Conservation (phyloP, 1,139 yeast genomes). For the Hansenula anomala region DNA sequence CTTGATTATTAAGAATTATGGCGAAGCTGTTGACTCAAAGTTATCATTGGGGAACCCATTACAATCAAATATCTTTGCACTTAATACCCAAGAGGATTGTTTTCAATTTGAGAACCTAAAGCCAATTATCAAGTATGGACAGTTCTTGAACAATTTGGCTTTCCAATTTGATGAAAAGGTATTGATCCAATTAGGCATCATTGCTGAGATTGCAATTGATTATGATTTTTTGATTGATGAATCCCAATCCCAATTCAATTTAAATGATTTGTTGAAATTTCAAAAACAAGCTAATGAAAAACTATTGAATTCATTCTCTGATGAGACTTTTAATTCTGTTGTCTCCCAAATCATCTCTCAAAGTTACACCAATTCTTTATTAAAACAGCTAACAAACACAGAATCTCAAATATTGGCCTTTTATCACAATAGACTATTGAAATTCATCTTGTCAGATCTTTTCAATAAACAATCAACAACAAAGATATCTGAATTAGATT, state of each 20-base stretch:
- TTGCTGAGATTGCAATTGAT: constrained; percentile 33
- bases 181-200: constrained; percentile 24
- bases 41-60: constrained; percentile 44
- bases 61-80: constrained; percentile 34
- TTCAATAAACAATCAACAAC: constrained; percentile 29
- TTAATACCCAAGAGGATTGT: constrained; percentile 15
- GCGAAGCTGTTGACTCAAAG: constrained; percentile 27
- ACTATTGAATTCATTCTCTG: background rate
- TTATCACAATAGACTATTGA: constrained; percentile 25
- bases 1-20: constrained; percentile 9
- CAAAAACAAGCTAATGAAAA: background rate
- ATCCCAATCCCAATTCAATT: background rate
- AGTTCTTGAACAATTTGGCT: constrained; percentile 21
- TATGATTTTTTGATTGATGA: constrained; percentile 24
- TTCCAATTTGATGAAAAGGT: constrained; percentile 12
- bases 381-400: constrained; percentile 1
- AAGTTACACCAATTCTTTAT: background rate
- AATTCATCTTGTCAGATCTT: constrained; percentile 23
- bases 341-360: constrained; percentile 7
- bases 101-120: constrained; percentile 13
- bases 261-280: constrained; percentile 3
- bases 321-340: constrained; percentile 5
- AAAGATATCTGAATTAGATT: constrained; percentile 20
- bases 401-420: constrained; percentile 10
- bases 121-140: constrained; percentile 20